Conservation (phyloP, 2,329 filamentous ascomycete species). For the Colletotrichum euphorbiae region DNA sequence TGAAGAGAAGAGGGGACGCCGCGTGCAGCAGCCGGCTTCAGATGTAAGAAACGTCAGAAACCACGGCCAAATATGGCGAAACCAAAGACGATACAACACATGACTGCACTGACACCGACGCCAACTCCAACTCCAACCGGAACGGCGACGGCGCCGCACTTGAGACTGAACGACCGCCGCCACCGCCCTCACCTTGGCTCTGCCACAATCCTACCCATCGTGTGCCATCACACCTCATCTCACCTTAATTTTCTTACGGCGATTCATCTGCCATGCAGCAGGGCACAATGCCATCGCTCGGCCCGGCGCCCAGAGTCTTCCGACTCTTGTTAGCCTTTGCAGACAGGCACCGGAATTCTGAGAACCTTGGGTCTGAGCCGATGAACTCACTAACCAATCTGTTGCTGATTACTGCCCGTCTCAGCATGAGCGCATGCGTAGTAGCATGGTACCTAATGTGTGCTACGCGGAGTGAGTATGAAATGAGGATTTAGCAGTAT, state of each 20-base stretch:
- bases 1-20: neutral
- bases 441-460: no score
- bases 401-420: no score
- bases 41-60: slow-evolving; percentile 5
- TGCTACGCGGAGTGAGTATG: neutral
- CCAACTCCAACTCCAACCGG: neutral
- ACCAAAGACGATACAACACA: slow-evolving; percentile 17
- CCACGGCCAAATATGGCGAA: slow-evolving; percentile 3
- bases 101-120: slow-evolving; percentile 11
- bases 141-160: neutral
- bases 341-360: slow-evolving; percentile 10
- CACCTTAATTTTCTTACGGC: neutral
- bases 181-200: neutral
- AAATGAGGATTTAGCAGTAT: no score
- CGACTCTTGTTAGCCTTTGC: slow-evolving; percentile 7
- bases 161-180: slow-evolving; percentile 12
- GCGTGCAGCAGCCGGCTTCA: slow-evolving; percentile 21
- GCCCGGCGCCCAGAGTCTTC: neutral
- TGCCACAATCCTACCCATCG: neutral
- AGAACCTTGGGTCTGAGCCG: slow-evolving; percentile 6
- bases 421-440: no score
- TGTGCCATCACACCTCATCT: no score
- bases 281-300: neutral
- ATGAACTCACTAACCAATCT: no score
- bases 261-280: no score